Evolutionary conservation across 2,329 filamentous ascomycete genomes (phyloP), one percentile per base, ranked within the genome.

Genomic region (Chaetoscypha palmicola): DNA sequence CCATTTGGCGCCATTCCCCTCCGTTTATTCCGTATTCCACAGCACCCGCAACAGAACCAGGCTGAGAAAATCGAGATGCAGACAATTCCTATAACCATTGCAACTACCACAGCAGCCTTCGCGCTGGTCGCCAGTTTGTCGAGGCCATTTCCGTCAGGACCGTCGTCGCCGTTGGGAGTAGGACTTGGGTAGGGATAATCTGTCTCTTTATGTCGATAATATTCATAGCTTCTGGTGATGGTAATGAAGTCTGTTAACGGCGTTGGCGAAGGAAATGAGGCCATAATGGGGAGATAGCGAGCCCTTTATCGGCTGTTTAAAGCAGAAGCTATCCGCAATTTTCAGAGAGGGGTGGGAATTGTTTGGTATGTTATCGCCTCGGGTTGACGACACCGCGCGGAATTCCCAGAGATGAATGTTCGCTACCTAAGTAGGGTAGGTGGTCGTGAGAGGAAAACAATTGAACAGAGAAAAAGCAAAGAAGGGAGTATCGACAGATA

Each of bases 41-140:
- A 55, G 23, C 53, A 56, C 16, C 48, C 48, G 31, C 50, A 55
- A 33, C 51, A 56, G 28, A 41, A 56, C 51, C 51, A 52, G 5
- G 35, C 37, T 1, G 48, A 52, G 2, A 50, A 16, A 4, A 45
- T 2, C 12, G 50, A 17, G 11, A 54, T 46, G 7, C 45, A 19
- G 16, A 56, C 9, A 10, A 49, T 24, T 7, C 42, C 50, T 26
- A 48, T 11, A 16, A 50, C 21, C 11, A 47, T 40, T 2, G 34
- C 34, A 2, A 49, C 33, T 5, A 35, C 24, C 9, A 51, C 31
- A 9, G 22, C 48, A 2, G 43, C 43, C 41, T 47, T 49, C 7
- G 39, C 35, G 5, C 51, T 48, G n/a, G 9, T 16, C 10, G 9
- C 10, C 32, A 34, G 24, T 28, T 28, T 28, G 24, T 28, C 24